Evolutionary conservation across 345 rosid species (phyloP).

Genomic region (Rhizophora mangle): DNA sequence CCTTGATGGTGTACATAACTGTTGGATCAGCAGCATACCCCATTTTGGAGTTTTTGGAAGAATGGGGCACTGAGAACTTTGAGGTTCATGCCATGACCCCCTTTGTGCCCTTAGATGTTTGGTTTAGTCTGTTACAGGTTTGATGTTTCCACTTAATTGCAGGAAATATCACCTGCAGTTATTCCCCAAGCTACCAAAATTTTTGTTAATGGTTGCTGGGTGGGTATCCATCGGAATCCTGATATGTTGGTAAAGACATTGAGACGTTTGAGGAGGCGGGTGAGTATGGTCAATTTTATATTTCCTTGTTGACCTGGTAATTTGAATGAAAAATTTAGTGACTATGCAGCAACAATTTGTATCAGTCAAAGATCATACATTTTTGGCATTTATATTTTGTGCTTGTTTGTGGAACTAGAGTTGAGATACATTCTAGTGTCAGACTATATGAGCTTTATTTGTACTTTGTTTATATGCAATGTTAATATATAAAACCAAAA

Average conservation of each 20-base stretch:
- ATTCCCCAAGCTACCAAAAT: constrained; percentile 94
- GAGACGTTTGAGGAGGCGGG: constrained; percentile 88
- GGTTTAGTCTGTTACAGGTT: constrained; percentile 3
- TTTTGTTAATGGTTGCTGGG: constrained; percentile 98
- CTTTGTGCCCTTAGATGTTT: background rate
- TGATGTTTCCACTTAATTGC: constrained; percentile 16
- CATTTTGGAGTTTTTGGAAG: constrained; percentile 85
- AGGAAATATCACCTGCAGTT: constrained; percentile 97
- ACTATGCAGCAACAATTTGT: background rate
- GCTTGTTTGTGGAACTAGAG: no score
- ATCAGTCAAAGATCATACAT: no score
- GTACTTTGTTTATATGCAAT: no score
- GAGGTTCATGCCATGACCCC: constrained; percentile 49
- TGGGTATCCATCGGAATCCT: constrained; percentile 96
- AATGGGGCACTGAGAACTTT: constrained; percentile 98
- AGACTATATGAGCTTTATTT: no score
- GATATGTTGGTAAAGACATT: constrained; percentile 97
- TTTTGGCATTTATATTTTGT: no score
- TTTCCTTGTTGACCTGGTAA: background rate
- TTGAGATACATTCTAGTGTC: no score
- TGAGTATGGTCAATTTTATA: constrained; percentile 27
- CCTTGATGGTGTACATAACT: constrained; percentile 95
- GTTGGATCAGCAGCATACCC: constrained; percentile 97
- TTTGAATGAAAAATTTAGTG: background rate
- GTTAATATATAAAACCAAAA: no score